Evolutionary conservation across 148 eudicot genomes (phyloP), one percentile per base, ranked within the genome.

Genomic region (Rhododendron kiyosumense): DNA sequence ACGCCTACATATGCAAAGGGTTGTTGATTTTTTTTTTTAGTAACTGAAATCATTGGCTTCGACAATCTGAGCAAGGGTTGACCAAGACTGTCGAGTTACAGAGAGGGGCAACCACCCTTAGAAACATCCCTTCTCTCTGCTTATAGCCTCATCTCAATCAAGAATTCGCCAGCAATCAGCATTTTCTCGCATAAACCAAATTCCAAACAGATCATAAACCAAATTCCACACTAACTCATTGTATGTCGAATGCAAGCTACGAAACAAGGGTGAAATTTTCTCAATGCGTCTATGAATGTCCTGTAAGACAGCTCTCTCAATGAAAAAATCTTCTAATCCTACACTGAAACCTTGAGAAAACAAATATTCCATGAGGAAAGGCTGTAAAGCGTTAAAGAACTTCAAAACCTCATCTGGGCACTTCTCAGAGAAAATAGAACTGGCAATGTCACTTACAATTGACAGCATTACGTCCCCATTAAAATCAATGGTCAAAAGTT

Each of bases 331-430:
- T 83, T 89, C 78, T 79, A 97, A 78, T 49, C n/a, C 95, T 13
- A 97, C 94, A 87, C 95, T 95, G 49, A 92, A 97, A 36, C 99
- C 99, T 88, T 95, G 93, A 26, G 92, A 75, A 86, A 87, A 92
- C 24, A 97, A 32, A 84, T 91, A 88, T 54, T 97, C 99, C 99
- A 97, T 95, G 79, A 94, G 81, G 86, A 97, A 87, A 13, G 98
- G 98, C 87, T 95, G 98, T 51, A 97, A 74, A 41, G 93, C 86
- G 78, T 97, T 92, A 59, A 95, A 91, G 81, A 97, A 93, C 76
- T 83, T 86, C 78, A 97, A 79, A 52, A 96, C 96, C 54, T 93
- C 96, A 69, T 88, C 88, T 1, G 98, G 95, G 30, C 98, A 96
- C 88, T 95, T 94, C 73, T 90, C 91, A 85, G 91, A 91, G 79